Evolutionary conservation across 192 early-diverging fungal species (phyloP).

Genomic region (Coemansia sp.): DNA sequence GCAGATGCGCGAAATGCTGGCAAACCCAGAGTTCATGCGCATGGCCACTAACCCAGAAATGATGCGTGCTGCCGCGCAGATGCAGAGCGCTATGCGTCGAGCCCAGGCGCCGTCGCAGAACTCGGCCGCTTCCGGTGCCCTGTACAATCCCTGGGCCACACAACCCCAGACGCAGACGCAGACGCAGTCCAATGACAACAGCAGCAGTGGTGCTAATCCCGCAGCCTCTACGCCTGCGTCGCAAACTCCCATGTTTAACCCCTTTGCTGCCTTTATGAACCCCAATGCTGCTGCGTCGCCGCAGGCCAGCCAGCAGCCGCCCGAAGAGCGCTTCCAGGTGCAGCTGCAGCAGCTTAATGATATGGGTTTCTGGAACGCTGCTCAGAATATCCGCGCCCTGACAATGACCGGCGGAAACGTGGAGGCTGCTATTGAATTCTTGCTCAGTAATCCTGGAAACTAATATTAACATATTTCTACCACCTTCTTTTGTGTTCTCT

Average conservation of each 20-base stretch:
- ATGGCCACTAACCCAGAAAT: slow-evolving; percentile 86
- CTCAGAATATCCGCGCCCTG: slow-evolving; percentile 88
- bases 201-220: slow-evolving; percentile 34
- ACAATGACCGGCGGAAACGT: slow-evolving; percentile 82
- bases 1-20: slow-evolving; percentile 82
- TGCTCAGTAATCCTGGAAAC: slow-evolving; percentile 48
- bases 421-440: slow-evolving; percentile 87
- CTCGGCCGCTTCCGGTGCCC: slow-evolving; percentile 18
- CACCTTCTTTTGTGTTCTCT: not conserved
- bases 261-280: slow-evolving; percentile 45
- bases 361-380: slow-evolving; percentile 93
- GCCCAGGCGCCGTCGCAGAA: slow-evolving; percentile 24
- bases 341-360: slow-evolving; percentile 88
- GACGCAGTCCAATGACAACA: too few relatives aligned
- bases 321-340: slow-evolving; percentile 57
- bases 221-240: slow-evolving; percentile 23
- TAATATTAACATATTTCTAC: not conserved
- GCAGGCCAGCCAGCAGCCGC: slow-evolving; percentile 35
- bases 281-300: not conserved
- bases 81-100: slow-evolving; percentile 54
- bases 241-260: too few relatives aligned
- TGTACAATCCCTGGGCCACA: slow-evolving; percentile 50
- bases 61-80: slow-evolving; percentile 67
- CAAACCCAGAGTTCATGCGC: slow-evolving; percentile 69
- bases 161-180: too few relatives aligned